phyloP scores from a whole-genome alignment of 352 stramenopile genomes.

The Phytophthora litchii region DNA sequence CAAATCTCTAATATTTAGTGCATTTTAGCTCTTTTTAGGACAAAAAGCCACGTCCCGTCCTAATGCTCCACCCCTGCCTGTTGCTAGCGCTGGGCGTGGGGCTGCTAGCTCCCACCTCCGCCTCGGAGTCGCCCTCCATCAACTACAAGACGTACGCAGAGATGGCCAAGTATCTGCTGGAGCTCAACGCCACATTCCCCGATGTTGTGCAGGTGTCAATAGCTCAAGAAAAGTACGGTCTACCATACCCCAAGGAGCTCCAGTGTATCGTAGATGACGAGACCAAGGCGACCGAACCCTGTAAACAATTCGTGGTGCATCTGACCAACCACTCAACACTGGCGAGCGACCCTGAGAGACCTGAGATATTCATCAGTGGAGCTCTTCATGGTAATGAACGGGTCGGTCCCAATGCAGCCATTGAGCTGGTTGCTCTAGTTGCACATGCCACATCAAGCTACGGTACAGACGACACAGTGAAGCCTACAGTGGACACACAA shows the following conservation, averaged over 20 bases:
- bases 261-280: slow-evolving; percentile 59
- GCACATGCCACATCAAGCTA: slow-evolving; percentile 61
- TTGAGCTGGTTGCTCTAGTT: slow-evolving; percentile 92
- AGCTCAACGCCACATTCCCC: slow-evolving; percentile 78
- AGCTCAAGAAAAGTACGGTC: slow-evolving; percentile 81
- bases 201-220: slow-evolving; percentile 81
- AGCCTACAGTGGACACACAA: slow-evolving; percentile 53
- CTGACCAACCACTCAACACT: slow-evolving; percentile 90
- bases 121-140: slow-evolving; percentile 17
- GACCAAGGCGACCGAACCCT: slow-evolving; percentile 43
- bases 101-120: slow-evolving; percentile 1
- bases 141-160: slow-evolving; percentile 76
- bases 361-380: slow-evolving; percentile 97
- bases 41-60: slow-evolving; percentile 16
- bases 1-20: slow-evolving; percentile 3
- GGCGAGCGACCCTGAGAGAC: slow-evolving; percentile 63
- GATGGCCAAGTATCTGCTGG: slow-evolving; percentile 64
- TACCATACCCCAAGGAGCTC: slow-evolving; percentile 77
- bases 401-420: slow-evolving; percentile 89
- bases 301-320: slow-evolving; percentile 88
- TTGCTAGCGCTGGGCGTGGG: slow-evolving; percentile 14
- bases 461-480: slow-evolving; percentile 23
- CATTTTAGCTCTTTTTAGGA: slow-evolving; percentile 15
- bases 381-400: slow-evolving; percentile 97
- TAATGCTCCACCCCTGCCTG: slow-evolving; percentile 18